Percentiles rank a stretch among this genome's conserved stretches.
Conservation (phyloP, 2,329 filamentous ascomycete genomes). For the Penicillium psychrosexuale region DNA sequence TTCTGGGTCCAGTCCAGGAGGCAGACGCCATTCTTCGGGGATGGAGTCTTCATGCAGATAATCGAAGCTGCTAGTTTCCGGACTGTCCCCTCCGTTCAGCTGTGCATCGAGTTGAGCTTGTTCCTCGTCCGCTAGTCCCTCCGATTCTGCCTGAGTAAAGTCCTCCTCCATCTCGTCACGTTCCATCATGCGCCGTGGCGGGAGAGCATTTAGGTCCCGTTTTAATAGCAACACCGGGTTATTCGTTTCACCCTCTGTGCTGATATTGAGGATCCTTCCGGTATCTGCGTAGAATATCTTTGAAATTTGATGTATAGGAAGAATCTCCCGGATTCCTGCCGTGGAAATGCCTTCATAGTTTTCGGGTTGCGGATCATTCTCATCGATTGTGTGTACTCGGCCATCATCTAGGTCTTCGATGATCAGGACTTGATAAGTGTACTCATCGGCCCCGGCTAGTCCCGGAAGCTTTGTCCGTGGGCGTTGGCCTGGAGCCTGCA, state of each 20-base stretch:
- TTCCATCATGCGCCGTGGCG: slow-evolving; percentile 59
- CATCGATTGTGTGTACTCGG: slow-evolving; percentile 64
- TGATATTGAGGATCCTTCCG: slow-evolving; percentile 83
- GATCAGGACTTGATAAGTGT: slow-evolving; percentile 75
- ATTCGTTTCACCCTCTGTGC: slow-evolving; percentile 63
- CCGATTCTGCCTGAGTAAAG: slow-evolving; percentile 26
- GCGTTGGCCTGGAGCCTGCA: slow-evolving; percentile 15
- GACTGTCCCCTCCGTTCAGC: slow-evolving; percentile 22
- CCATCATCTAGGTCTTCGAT: slow-evolving; percentile 78
- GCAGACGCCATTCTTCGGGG: slow-evolving; percentile 58
- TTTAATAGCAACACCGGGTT: slow-evolving; percentile 73
- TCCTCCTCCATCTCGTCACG: slow-evolving; percentile 41
- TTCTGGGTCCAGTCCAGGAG: slow-evolving; percentile 75
- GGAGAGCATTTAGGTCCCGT: slow-evolving; percentile 62
- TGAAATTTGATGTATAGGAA: slow-evolving; percentile 72
- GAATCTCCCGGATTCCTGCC: slow-evolving; percentile 64
- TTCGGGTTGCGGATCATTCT: slow-evolving; percentile 54
- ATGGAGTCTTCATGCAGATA: slow-evolving; percentile 32
- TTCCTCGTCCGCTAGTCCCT: slow-evolving; percentile 41
- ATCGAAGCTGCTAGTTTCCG: slow-evolving; percentile 15
- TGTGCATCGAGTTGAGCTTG: slow-evolving; percentile 41
- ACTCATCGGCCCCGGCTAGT: slow-evolving; percentile 57
- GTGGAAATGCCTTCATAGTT: slow-evolving; percentile 59
- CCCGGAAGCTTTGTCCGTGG: slow-evolving; percentile 30
- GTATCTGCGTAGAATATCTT: slow-evolving; percentile 94